Evolutionary conservation across 768 basidiomycete species (phyloP).

Genomic region (Collybia nuda): DNA sequence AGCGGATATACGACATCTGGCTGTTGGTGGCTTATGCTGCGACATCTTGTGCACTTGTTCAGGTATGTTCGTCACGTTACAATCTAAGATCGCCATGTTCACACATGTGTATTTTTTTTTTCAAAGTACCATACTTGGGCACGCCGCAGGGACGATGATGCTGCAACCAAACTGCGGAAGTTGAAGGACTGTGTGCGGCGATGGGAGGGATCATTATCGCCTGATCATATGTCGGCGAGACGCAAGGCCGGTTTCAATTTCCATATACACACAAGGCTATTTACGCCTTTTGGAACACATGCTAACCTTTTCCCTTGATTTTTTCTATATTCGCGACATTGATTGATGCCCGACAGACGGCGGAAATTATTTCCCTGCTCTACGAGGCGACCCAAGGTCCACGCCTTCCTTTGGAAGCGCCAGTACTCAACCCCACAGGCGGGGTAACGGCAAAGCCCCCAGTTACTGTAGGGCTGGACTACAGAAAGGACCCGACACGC

Average conservation of each 20-base stretch:
- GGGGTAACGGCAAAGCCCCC: slow-evolving; percentile 61
- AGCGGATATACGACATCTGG: slow-evolving; percentile 84
- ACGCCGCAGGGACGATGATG: slow-evolving; percentile 72
- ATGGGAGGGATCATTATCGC: slow-evolving; percentile 86
- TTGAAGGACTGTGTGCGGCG: slow-evolving; percentile 81
- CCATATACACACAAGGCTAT: slow-evolving; percentile 5
- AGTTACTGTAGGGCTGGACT: slow-evolving; percentile 49
- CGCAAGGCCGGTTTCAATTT: slow-evolving; percentile 65
- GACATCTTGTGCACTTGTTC: slow-evolving; percentile 87
- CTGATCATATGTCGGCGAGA: slow-evolving; percentile 93
- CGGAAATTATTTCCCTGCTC: slow-evolving; percentile 88
- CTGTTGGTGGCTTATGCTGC: slow-evolving; percentile 84
- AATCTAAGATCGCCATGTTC: slow-evolving; percentile 1
- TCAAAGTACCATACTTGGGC: slow-evolving; percentile 91
- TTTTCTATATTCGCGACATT: slow-evolving; percentile 4
- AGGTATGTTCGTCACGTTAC: slow-evolving; percentile 48
- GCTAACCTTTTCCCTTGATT: slow-evolving; percentile 5
- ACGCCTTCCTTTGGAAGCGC: slow-evolving; percentile 49
- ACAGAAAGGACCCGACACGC: slow-evolving; percentile 74
- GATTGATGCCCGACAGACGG: slow-evolving; percentile 53
- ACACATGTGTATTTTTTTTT: slow-evolving; percentile 8
- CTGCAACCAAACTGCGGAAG: slow-evolving; percentile 72
- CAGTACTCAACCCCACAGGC: slow-evolving; percentile 77
- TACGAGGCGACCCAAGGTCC: slow-evolving; percentile 93
- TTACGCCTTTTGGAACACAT: slow-evolving; percentile 4